phyloP scores from a whole-genome alignment of 352 stramenopile species.

The Phytophthora citrophthora region DNA sequence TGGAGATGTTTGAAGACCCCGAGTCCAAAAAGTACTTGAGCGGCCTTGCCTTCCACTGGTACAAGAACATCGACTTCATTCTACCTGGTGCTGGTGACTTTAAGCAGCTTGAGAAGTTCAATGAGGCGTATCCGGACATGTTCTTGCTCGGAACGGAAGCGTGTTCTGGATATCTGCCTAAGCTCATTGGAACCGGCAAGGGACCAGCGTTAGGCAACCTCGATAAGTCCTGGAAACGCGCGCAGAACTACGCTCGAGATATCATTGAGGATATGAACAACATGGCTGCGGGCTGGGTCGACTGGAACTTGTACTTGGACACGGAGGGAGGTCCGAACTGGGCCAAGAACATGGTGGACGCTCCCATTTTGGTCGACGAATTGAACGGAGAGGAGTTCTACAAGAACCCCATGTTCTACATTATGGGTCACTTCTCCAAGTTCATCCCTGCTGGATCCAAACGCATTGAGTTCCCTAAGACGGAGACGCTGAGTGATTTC shows the following conservation, averaged over 20 bases:
- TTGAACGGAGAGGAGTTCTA: neutral
- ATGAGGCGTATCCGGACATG: slow-evolving; percentile 57
- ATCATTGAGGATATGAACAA: slow-evolving; percentile 78
- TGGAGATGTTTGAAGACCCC: neutral
- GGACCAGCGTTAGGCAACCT: neutral
- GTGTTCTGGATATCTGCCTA: slow-evolving; percentile 59
- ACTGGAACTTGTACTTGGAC: slow-evolving; percentile 89
- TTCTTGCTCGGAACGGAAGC: slow-evolving; percentile 86
- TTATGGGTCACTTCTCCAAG: slow-evolving; percentile 1
- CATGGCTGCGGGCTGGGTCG: slow-evolving; percentile 69
- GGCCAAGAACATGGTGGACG: slow-evolving; percentile 71
- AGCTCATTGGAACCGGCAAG: neutral
- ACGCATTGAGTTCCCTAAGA: slow-evolving; percentile 47
- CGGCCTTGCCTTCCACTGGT: slow-evolving; percentile 64
- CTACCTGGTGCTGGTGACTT: slow-evolving; percentile 44
- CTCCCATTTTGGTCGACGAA: slow-evolving; percentile 76
- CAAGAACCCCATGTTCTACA: slow-evolving; percentile 4
- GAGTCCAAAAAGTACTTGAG: slow-evolving; percentile 4
- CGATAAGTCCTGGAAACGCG: slow-evolving; percentile 29
- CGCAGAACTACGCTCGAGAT: slow-evolving; percentile 77
- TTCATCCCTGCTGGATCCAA: slow-evolving; percentile 43
- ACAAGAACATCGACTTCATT: slow-evolving; percentile 52
- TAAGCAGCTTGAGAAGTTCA: slow-evolving; percentile 43
- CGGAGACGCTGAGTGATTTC: slow-evolving; percentile 32
- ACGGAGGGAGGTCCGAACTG: slow-evolving; percentile 75